Base-by-base conservation (phyloP, 2,329 filamentous ascomycete species). In the Cladosporium halotolerans region DNA sequence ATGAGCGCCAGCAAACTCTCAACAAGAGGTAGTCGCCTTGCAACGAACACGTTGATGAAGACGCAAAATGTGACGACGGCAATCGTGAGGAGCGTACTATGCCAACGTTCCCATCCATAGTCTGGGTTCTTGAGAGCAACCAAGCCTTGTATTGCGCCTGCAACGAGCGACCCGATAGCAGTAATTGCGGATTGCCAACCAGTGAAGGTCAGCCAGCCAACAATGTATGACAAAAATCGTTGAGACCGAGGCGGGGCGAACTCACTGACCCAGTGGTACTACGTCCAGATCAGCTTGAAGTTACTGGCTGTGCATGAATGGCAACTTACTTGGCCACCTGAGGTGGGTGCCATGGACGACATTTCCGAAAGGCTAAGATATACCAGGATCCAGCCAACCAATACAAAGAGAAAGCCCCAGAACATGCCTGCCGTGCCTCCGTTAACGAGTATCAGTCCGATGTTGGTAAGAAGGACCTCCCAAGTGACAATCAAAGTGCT, bases 1-100 rank as follows among this genome's bases (percentile, higher is more conserved):
- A 80, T 60, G 23, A 77, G 69, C 7, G 79, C 63, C 18, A 78
- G 69, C 11, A 75, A 57, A 0, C 72, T 72, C 61, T 80, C 77
- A 23, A 79, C 66, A 11, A 71, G 64, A 1, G 76, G 76, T 2
- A 80, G 63, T 1, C 72, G 57, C 38, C 67, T 69, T 2, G 71
- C 72, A 5, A 71, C 66, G 10, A 72, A 63, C 1, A 71, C 70
- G 57, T 79, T 80, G 60, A 78, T 69, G 28, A 66, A 54, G 40
- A 68, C 65, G 10, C 62, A 61, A 45, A 72, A 51, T 33, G 60
- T 33, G 10, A 72, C 66, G 13, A 77, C 62, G 0, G 72, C 74
- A 61, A 73, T 77, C 48, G 71, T 70, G 0, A 80, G 60, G 1
- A 80, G 65, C 0, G 76, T 79, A 1, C 69, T 73, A 46, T 80